These are phyloP conservation scores for Claviceps africana DNA, from an alignment of 2,329 filamentous ascomycete genomes.

Conservation along the genomic window DNA sequence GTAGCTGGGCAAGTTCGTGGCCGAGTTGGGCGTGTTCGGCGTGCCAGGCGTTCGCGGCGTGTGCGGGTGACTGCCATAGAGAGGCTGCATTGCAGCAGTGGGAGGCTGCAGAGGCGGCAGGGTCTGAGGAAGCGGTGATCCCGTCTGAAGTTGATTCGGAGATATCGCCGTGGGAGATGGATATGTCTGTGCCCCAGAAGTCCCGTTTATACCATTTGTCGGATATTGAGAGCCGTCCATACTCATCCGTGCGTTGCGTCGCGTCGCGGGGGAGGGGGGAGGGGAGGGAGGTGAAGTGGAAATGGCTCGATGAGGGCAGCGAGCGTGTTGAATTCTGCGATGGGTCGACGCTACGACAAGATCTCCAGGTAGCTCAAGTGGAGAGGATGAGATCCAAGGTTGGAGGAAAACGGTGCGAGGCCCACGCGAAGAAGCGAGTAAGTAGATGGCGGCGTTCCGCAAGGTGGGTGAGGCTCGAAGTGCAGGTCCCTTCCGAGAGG, in stretches of 20 bases:
- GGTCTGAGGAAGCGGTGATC: conserved; percentile 36
- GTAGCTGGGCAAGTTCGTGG: conserved; percentile 38
- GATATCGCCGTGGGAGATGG: conserved; percentile 37
- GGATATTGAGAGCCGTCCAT: conserved; percentile 43
- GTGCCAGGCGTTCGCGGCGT: conserved; percentile 50
- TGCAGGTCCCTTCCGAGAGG: conserved; percentile 24
- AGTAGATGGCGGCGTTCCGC: conserved; percentile 16
- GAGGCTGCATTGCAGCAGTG: conserved; percentile 26
- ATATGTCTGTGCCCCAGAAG: conserved; percentile 33
- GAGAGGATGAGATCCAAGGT: conserved; percentile 9
- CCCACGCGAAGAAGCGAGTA: conserved; percentile 14
- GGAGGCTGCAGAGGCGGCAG: conserved; percentile 41
- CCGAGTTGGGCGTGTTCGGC: conserved; percentile 45
- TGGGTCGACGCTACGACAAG: conserved; percentile 3
- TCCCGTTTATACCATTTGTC: conserved; percentile 42
- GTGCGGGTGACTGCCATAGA: conserved; percentile 46
- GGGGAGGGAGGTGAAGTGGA: conserved; percentile 2
- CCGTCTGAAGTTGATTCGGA: conserved; percentile 36
- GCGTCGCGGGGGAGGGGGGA: too few relatives aligned
- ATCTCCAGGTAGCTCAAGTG: conserved; percentile 5
- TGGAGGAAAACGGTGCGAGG: conserved; percentile 9
- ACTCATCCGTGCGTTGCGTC: conserved; percentile 27
- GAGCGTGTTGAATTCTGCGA: neutral
- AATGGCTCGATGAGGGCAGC: neutral
- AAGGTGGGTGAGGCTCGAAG: conserved; percentile 26